A percentile compares a stretch with the other conserved stretches of the same genome.
These are phyloP conservation scores for Citrus inodora DNA, from an alignment of 345 rosid species.

Conservation along the genomic window DNA sequence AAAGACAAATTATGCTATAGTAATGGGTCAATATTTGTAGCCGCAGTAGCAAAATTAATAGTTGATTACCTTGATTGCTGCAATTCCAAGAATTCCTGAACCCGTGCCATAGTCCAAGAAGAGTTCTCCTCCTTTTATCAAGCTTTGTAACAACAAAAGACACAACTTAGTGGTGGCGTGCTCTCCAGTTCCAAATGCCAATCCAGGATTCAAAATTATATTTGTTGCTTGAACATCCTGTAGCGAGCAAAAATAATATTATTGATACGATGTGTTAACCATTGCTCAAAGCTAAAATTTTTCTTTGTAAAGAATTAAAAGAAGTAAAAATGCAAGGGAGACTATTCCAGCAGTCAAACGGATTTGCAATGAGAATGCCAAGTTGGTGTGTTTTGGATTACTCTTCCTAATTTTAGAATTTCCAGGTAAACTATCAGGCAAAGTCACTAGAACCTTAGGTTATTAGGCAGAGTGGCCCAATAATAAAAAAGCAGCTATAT, in stretches of 20 bases:
- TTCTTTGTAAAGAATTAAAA: background rate
- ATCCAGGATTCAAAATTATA: conserved; percentile 80
- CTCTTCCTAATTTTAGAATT: background rate
- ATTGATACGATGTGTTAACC: background rate
- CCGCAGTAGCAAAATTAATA: background rate
- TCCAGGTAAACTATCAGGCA: background rate
- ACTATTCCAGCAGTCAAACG: background rate
- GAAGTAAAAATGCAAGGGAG: background rate
- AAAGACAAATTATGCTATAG: too few species aligned
- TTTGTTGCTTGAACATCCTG: conserved; percentile 63
- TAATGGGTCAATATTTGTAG: too few species aligned
- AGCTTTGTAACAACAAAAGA: conserved; percentile 50
- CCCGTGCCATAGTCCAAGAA: conserved; percentile 93
- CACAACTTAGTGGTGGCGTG: conserved; percentile 80
- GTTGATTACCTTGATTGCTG: conserved; percentile 71
- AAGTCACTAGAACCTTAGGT: background rate
- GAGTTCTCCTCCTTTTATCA: conserved; percentile 71
- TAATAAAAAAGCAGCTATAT: background rate
- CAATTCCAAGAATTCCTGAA: conserved; percentile 87
- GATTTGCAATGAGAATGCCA: background rate
- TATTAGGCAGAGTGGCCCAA: background rate
- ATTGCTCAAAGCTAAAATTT: background rate
- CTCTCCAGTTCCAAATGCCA: conserved; percentile 93
- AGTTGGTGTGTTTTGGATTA: background rate
- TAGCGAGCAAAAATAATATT: conserved; percentile 4